Percentiles rank a stretch among this genome's conserved stretches.
phyloP scores from a whole-genome alignment of 2,329 filamentous ascomycete genomes.

The Daldinia sp. region DNA sequence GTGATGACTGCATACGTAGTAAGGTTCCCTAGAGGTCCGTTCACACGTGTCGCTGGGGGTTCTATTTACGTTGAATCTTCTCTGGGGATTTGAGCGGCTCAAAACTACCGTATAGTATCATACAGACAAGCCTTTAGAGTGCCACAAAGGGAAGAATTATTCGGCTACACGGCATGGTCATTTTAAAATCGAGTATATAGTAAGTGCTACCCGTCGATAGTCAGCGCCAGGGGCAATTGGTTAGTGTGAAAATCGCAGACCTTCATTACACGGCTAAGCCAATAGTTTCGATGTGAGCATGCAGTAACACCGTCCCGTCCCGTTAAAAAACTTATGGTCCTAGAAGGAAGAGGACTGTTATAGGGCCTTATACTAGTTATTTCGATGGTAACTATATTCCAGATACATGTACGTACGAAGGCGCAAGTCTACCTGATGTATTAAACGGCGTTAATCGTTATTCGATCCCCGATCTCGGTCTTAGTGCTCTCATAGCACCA shows the following conservation, averaged over 20 bases:
- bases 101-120: background rate
- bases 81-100: background rate
- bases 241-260: constrained; percentile 20
- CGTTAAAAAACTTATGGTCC: constrained; percentile 13
- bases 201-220: constrained; percentile 25
- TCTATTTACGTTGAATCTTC: background rate
- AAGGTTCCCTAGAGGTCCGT: constrained; percentile 1
- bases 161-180: constrained; percentile 19
- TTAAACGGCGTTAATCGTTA: constrained; percentile 10
- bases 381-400: background rate
- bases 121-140: constrained; percentile 6
- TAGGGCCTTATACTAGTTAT: background rate
- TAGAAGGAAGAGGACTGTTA: background rate
- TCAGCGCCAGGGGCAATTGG: constrained; percentile 30
- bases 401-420: constrained; percentile 12
- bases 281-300: constrained; percentile 37
- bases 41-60: background rate
- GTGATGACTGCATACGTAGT: background rate
- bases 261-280: constrained; percentile 28
- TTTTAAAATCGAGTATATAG: constrained; percentile 7
- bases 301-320: constrained; percentile 30
- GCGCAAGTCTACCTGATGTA: background rate
- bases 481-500: constrained; percentile 12
- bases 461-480: constrained; percentile 15
- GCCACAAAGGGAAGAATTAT: constrained; percentile 6